Conservation (phyloP, 352 stramenopile species). For the Phytophthora europaea region DNA sequence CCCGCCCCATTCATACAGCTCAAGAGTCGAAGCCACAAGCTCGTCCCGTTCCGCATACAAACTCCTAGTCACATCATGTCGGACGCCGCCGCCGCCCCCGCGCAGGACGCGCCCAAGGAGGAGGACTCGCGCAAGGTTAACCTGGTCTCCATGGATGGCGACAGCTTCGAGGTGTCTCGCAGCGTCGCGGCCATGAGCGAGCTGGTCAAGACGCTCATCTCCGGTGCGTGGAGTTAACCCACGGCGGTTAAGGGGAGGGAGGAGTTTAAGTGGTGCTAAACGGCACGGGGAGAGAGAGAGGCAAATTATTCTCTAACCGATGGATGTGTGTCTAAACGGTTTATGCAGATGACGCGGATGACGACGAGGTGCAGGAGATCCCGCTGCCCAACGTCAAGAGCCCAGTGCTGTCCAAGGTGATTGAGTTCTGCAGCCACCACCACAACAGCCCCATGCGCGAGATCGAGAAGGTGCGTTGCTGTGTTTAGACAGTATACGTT, state of each 20-base stretch:
- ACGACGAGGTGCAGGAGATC: slow-evolving; percentile 55
- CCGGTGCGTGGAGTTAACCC: slow-evolving; percentile 92
- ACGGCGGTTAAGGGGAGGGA: slow-evolving; percentile 84
- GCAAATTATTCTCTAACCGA: background rate
- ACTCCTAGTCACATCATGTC: slow-evolving; percentile 52
- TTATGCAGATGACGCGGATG: slow-evolving; percentile 28
- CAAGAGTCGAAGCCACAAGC: slow-evolving; percentile 25
- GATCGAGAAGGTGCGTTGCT: slow-evolving; percentile 50
- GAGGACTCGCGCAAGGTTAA: slow-evolving; percentile 78
- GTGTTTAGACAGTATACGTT: background rate
- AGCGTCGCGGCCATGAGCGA: slow-evolving; percentile 55
- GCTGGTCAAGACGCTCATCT: slow-evolving; percentile 70
- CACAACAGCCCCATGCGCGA: slow-evolving; percentile 64
- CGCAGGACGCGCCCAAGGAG: slow-evolving; percentile 62
- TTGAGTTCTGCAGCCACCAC: slow-evolving; percentile 72
- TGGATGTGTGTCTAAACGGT: background rate
- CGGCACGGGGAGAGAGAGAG: background rate
- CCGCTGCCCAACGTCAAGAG: slow-evolving; percentile 72
- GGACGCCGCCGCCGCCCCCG: slow-evolving; percentile 44
- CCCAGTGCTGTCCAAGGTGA: slow-evolving; percentile 58
- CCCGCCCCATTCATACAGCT: slow-evolving; percentile 3
- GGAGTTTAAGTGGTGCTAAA: background rate
- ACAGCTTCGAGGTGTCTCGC: slow-evolving; percentile 56
- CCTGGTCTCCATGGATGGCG: slow-evolving; percentile 65
- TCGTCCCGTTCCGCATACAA: slow-evolving; percentile 30